A percentile compares a stretch with the other conserved stretches of the same genome.
phyloP scores from a whole-genome alignment of 345 rosid species.

The Citrus inodora region DNA sequence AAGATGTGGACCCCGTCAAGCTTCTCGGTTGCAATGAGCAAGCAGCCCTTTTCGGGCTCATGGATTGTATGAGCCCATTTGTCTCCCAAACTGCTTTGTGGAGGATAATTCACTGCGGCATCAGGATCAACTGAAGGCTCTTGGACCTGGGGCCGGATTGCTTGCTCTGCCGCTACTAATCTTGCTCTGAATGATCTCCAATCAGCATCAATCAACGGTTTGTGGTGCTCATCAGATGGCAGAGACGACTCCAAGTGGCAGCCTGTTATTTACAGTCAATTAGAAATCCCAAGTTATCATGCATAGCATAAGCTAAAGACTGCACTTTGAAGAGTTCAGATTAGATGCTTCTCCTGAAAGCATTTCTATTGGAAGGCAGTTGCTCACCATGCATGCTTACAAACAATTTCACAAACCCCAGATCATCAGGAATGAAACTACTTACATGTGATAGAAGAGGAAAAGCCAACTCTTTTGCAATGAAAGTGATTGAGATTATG shows the following conservation, averaged over 20 bases:
- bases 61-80: slow-evolving; percentile 86
- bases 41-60: slow-evolving; percentile 79
- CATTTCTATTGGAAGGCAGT: not conserved
- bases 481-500: slow-evolving; percentile 14
- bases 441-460: slow-evolving; percentile 50
- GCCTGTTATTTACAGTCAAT: slow-evolving; percentile 31
- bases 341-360: not conserved
- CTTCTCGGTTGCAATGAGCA: slow-evolving; percentile 84
- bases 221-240: slow-evolving; percentile 35
- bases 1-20: slow-evolving; percentile 84
- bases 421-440: slow-evolving; percentile 3
- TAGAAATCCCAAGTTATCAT: not conserved
- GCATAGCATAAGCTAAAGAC: not conserved
- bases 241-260: slow-evolving; percentile 45
- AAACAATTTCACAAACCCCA: not conserved
- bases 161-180: slow-evolving; percentile 56
- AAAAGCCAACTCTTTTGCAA: slow-evolving; percentile 30
- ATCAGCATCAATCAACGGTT: slow-evolving; percentile 38
- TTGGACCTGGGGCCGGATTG: slow-evolving; percentile 25
- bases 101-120: slow-evolving; percentile 26
- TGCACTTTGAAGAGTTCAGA: too few species aligned
- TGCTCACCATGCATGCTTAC: not conserved
- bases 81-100: slow-evolving; percentile 32
- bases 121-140: slow-evolving; percentile 43
- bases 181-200: slow-evolving; percentile 86